Evolutionary conservation across 1,284 basidiomycete genomes (phyloP), one percentile per base, ranked within the genome.

Genomic region (Tilletia setariae): DNA sequence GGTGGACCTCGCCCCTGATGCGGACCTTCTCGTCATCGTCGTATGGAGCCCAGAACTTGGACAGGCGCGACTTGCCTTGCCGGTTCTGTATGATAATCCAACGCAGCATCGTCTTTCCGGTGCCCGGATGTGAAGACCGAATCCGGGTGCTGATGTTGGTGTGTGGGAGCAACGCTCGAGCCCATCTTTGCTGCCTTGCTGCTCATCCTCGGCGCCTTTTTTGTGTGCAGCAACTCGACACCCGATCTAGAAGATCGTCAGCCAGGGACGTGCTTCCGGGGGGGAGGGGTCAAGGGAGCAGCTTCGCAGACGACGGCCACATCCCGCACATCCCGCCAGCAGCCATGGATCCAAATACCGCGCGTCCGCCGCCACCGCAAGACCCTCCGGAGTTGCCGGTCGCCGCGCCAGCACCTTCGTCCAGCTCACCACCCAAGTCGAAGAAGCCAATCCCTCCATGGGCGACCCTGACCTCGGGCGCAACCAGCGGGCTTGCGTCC

Each of bases 61-160:
- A 94, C 61, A 98, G 84, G 49, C 95, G 87, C 1, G 95, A 96
- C 85, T 98, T 98, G 51, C 96, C 96, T 85, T 98, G 95, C 64
- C 95, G 89, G 82, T 98, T 97, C 92, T 96, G 81, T 15, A 96
- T 92, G 68, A 95, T 89, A 77, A 96, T 93, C 84, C 94, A 94
- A 73, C 91, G 90, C 84, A 95, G 93, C 92, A 94, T 93, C 71
- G 51, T 42, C 8, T 59, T 23, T n/a, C 11, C 23, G 21, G n/a
- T 28, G 1, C 23, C 11, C 23, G 56, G 19, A 25, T 23, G n/a
- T 30, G 8, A 59, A 16, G 8, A 30, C 15, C 2, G 30, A 0
- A 35, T 0, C 9, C 28, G 35, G 56, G 15, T 61, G 56, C 28
- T 61, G 56, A 25, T 16, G 56, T 16, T 35, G 13, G 19, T 35